phyloP scores from a whole-genome alignment of 2,329 filamentous ascomycete species.

The Fusarium abutilonis region DNA sequence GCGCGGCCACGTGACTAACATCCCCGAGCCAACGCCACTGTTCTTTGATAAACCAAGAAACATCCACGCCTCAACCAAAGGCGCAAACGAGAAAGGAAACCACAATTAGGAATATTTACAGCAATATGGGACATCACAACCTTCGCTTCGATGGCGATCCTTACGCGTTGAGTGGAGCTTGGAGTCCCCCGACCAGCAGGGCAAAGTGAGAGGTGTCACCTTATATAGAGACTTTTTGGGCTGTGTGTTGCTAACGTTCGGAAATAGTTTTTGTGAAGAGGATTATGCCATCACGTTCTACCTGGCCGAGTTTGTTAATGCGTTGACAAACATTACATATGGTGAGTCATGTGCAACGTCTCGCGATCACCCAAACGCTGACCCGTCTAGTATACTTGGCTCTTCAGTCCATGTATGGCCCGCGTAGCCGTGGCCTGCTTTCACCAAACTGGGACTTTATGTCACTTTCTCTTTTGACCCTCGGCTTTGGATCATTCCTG shows the following conservation, averaged over 20 bases:
- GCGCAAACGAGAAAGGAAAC: not conserved
- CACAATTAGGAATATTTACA: not conserved
- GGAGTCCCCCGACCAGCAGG: slow-evolving; percentile 53
- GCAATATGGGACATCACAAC: slow-evolving; percentile 49
- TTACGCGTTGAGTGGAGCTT: slow-evolving; percentile 48
- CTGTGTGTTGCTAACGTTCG: slow-evolving; percentile 21
- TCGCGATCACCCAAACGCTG: not conserved
- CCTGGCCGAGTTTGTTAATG: slow-evolving; percentile 58
- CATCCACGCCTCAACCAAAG: not conserved
- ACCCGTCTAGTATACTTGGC: slow-evolving; percentile 54
- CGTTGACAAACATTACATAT: slow-evolving; percentile 54
- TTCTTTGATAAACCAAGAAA: slow-evolving; percentile 6
- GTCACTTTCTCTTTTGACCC: slow-evolving; percentile 53
- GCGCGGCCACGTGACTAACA: slow-evolving; percentile 26
- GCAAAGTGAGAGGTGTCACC: slow-evolving; percentile 49
- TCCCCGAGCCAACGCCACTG: slow-evolving; percentile 24
- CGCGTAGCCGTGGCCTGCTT: slow-evolving; percentile 46
- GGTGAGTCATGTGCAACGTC: slow-evolving; percentile 50
- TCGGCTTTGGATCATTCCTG: slow-evolving; percentile 55
- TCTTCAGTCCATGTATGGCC: slow-evolving; percentile 51
- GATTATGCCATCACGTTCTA: slow-evolving; percentile 59
- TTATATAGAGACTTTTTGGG: not conserved
- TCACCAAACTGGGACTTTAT: slow-evolving; percentile 53
- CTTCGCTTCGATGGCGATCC: slow-evolving; percentile 51
- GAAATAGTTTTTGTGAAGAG: slow-evolving; percentile 54